Base-by-base conservation (phyloP, 2,329 filamentous ascomycete species). In the Fusarium camptoceras region DNA sequence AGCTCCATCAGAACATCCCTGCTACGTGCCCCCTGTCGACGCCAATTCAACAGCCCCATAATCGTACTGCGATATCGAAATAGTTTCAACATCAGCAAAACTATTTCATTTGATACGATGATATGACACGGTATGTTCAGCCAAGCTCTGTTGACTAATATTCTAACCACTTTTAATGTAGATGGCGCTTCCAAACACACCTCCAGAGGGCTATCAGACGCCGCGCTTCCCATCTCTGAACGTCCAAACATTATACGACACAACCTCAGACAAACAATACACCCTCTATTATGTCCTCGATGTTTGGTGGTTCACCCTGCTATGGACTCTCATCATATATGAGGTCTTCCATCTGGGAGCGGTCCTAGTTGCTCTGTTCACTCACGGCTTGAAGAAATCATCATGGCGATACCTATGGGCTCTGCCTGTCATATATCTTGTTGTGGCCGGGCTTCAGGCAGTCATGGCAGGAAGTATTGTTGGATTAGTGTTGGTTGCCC, bases 291-390 rank as follows among this genome's bases (percentile, higher is more conserved):
- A 91, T 75, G 85, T 93, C 5, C 78, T 81, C 64, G 93, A 97
- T 76, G 92, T 97, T 58, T 95, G 93, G 91, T 91, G 91, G 70
- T 97, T 96, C 79, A 97, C 94, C 2, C 81, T 96, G 18, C 87
- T 91, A 77, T 98, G 94, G 94, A 97, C 94, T 0, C 81, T 97
- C 39, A 88, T 97, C 30, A 88, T 94, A 71, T 95, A 92, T 74
- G 89, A 87, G 34, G 84, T 89, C 22, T 92, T 94, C 67, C 93
- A 97, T 78, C 75, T 94, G 20, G 85, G 89, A 34, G 92, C 91
- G 4, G 89, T 91, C 0, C 82, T 85, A 15, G 92, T 93, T 77
- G 93, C 93, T 5, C 85, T 94, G 72, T 82, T 88, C 44, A 90
- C 94, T 75, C 92, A 96, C 79, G 88, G 84, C 39, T 84, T 84